Conservation (phyloP, 805 yeast species). For the Tetrapisispora namnaoensis region DNA sequence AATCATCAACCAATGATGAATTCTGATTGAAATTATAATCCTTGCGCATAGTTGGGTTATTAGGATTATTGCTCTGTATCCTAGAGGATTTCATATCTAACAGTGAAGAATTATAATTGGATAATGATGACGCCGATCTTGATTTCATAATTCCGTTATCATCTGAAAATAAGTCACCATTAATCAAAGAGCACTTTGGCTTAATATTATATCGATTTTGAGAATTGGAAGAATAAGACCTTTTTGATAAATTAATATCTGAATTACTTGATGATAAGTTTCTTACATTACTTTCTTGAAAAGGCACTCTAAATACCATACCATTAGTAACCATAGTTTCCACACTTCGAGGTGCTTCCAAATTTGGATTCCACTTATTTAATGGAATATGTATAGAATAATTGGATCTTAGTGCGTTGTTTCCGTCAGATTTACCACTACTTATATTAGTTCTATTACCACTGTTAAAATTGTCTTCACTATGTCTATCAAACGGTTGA, state of each 20-base stretch:
- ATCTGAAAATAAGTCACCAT: background rate
- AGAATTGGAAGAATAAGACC: background rate
- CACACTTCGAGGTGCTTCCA: background rate
- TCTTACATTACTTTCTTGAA: constrained; percentile 37
- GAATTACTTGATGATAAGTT: background rate
- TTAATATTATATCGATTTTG: background rate
- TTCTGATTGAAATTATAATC: background rate
- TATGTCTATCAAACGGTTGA: background rate
- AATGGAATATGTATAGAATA: background rate
- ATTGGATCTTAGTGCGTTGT: background rate
- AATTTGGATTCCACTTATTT: background rate
- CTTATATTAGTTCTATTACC: too few species aligned
- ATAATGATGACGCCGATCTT: background rate
- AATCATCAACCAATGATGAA: background rate
- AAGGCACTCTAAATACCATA: constrained; percentile 53
- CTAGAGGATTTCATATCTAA: background rate
- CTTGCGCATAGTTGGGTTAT: background rate
- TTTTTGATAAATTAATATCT: background rate
- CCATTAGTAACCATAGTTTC: constrained; percentile 27
- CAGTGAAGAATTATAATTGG: background rate
- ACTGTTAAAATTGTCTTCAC: background rate
- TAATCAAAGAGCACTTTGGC: background rate
- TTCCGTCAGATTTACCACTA: background rate
- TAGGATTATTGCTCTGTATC: background rate
- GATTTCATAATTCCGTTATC: background rate